Evolutionary conservation across 805 yeast species (phyloP), one percentile per base, ranked within the genome.

Genomic region (Lipomyces orientalis): DNA sequence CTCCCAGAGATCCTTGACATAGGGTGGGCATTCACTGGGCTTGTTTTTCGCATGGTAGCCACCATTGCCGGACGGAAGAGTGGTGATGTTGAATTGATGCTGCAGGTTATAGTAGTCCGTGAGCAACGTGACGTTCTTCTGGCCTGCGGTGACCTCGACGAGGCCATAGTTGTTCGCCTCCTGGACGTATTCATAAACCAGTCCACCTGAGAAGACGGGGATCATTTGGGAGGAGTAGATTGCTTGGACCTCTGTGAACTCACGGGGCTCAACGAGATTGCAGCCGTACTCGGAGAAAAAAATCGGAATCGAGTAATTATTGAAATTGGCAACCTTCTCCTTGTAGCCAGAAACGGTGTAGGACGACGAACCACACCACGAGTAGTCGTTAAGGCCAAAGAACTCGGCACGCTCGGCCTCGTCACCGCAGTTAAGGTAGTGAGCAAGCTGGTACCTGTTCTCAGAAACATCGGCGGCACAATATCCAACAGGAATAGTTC

Each of bases 231-330:
- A 14, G 29, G 60, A 87, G 76, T 80, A 94, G 84, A 22, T 91
- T 87, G 60, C 87, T 88, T 75, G 67, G 64, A 94, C 89, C 79
- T 93, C 97, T 63, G 88, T 88, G 81, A 93, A 94, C 14, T 92
- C 87, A 81, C 98, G 88, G 73, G 97, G 97, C 82, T 81, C 62
- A 55, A 71, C 74, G 16, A 81, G 83, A 81, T 90, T 93, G 81
- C 98, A 94, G 67, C 98, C 98, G 77, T 87, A 91, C 81, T 91
- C 97, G n/a, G 95, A 89, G 80, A 91, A 90, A 82, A 91, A 91
- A 35, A 88, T 81, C 33, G 97, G 97, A 56, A 91, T 83, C 19
- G 90, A 82, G 79, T 90, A 82, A 81, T 90, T 88, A 73, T 83
- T 71, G 79, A 88, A 91, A 86, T 87, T 86, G 62, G 85, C 75